phyloP scores from a whole-genome alignment of 1,284 basidiomycete species.

The Ustilago bromivora region DNA sequence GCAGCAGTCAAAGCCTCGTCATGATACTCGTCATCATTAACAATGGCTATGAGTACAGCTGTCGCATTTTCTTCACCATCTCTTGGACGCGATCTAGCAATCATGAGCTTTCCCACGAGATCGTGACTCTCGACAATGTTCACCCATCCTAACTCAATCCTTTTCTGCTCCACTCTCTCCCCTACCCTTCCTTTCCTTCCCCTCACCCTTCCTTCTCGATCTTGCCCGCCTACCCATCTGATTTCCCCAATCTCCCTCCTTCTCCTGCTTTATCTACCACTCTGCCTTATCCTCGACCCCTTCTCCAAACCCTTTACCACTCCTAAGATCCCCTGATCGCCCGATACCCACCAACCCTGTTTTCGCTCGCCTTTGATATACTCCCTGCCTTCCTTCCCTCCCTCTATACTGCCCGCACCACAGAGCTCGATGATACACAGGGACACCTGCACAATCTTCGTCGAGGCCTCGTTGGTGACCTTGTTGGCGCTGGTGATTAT shows the following conservation, averaged over 20 bases:
- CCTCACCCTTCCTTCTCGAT: background rate
- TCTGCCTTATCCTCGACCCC: background rate
- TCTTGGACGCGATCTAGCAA: background rate
- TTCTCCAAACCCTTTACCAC: conserved; percentile 10
- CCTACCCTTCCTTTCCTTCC: background rate
- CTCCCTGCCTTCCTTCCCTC: background rate
- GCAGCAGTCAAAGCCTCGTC: conserved; percentile 1
- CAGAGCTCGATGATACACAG: conserved; percentile 22
- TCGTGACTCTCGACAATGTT: background rate
- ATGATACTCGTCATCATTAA: background rate
- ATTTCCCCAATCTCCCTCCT: background rate
- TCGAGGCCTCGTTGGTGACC: conserved; percentile 46
- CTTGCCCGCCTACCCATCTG: too few species aligned
- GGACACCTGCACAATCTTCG: conserved; percentile 25
- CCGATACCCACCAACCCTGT: background rate
- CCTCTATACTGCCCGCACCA: conserved; percentile 9
- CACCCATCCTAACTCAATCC: conserved; percentile 22
- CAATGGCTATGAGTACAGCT: background rate
- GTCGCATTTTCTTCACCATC: background rate
- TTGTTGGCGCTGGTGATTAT: conserved; percentile 54
- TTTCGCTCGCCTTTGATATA: background rate
- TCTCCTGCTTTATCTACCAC: background rate
- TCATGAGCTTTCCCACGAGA: conserved; percentile 5
- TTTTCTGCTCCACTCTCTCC: background rate
- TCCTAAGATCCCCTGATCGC: too few species aligned